Evolutionary conservation across 225 moss, liverwort and hornwort species (phyloP).

Genomic region (Bryoerythrophyllum caledonicum): DNA sequence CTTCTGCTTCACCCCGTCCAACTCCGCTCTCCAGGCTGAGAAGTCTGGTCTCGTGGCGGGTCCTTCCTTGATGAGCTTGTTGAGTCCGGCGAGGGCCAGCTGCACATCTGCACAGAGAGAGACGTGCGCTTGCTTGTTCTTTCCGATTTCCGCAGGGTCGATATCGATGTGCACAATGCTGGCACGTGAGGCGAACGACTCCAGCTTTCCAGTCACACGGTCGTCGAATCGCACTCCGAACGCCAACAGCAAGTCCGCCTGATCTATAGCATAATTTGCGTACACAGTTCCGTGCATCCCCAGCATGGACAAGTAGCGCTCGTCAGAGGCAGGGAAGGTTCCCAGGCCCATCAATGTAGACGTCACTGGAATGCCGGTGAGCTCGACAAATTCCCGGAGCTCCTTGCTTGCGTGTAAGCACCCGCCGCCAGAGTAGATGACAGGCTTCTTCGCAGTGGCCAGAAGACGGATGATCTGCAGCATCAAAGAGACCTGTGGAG

Average conservation of each 20-base stretch:
- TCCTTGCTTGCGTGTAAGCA: conserved; percentile 88
- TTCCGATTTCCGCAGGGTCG: conserved; percentile 99
- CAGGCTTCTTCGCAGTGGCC: conserved; percentile 80
- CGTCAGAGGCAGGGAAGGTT: conserved; percentile 77
- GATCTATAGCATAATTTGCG: conserved; percentile 91
- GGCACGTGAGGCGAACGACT: conserved; percentile 82
- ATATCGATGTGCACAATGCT: conserved; percentile 98
- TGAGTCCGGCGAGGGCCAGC: conserved; percentile 72
- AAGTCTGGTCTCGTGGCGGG: conserved; percentile 56
- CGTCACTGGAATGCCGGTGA: conserved; percentile 89
- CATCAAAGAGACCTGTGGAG: conserved; percentile 63
- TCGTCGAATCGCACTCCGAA: conserved; percentile 99
- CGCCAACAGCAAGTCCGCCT: conserved; percentile 84
- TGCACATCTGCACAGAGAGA: conserved; percentile 92
- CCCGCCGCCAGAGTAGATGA: conserved; percentile 91
- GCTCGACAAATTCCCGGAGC: conserved; percentile 90
- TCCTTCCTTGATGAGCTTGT: conserved; percentile 60
- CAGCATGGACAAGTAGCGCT: conserved; percentile 72
- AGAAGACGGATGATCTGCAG: conserved; percentile 85
- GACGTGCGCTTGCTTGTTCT: conserved; percentile 97
- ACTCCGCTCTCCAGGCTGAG: conserved; percentile 73
- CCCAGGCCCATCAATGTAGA: conserved; percentile 97
- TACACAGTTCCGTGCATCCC: conserved; percentile 97
- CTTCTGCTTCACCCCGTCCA: conserved; percentile 67
- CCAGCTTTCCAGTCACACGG: conserved; percentile 94